Conservation (phyloP, 2,329 filamentous ascomycete genomes). For the Paraphaeosphaeria sporulosa region DNA sequence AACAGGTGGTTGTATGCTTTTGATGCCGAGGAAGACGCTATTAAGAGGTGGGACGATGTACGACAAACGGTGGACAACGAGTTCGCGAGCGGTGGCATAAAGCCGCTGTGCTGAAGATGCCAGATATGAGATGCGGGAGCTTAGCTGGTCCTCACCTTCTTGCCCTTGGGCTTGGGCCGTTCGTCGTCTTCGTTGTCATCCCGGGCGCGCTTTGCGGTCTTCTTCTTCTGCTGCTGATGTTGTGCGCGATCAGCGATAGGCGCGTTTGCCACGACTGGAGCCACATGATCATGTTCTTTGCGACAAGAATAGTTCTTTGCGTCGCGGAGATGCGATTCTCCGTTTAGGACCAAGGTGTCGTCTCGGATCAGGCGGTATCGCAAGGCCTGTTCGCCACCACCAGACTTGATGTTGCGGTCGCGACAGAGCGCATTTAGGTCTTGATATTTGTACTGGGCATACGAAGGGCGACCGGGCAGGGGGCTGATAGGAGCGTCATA, state of each 20-base stretch:
- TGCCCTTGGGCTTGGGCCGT: neutral
- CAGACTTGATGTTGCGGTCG: conserved; percentile 22
- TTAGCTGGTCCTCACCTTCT: conserved; percentile 1
- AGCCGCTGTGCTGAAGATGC: conserved; percentile 24
- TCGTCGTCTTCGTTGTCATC: neutral
- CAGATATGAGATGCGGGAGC: neutral
- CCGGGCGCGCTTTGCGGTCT: neutral
- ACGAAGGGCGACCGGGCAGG: conserved; percentile 15
- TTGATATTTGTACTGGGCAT: conserved; percentile 24
- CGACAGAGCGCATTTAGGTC: conserved; percentile 26
- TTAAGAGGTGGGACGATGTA: conserved; percentile 21
- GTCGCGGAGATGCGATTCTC: conserved; percentile 14
- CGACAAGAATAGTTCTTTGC: conserved; percentile 1
- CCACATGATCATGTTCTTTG: neutral
- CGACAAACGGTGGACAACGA: conserved; percentile 20
- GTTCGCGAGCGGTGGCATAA: conserved; percentile 20
- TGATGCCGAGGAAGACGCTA: conserved; percentile 29
- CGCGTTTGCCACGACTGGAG: conserved; percentile 11
- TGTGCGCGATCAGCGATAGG: conserved; percentile 8
- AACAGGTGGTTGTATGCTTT: conserved; percentile 31
- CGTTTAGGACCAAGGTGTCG: conserved; percentile 23
- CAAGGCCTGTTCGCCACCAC: conserved; percentile 18
- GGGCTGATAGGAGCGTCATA: neutral
- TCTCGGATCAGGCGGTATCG: conserved; percentile 30
- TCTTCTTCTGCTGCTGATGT: neutral